Evolutionary conservation across 352 stramenopile species (phyloP), one percentile per base, ranked within the genome.

Genomic region (Phytophthora pinifolia): DNA sequence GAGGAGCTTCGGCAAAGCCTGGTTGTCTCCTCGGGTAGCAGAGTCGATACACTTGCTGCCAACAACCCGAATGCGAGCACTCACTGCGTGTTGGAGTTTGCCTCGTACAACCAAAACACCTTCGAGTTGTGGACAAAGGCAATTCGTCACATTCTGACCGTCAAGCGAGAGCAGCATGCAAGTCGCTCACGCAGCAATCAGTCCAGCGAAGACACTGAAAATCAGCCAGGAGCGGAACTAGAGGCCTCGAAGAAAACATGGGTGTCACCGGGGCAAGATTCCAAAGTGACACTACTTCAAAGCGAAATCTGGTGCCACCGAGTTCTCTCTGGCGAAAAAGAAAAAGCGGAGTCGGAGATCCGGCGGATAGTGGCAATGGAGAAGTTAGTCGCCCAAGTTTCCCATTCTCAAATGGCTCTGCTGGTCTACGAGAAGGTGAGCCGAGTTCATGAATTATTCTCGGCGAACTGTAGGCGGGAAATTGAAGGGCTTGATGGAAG

Each of bases 341-440:
- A 92, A 54, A 94, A 94, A 45, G 83, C 83, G 1, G 80, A 92
- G 52, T 92, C 82, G 9, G 84, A 94, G 59, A 72, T 92, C 18
- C 68, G 84, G 7, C 77, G 84, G 34, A 90, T 94, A 48, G 56
- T 92, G 14, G 84, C 84, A 2, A 94, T 94, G 84, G 82, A 94
- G 48, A 92, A 91, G 46, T 62, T 94, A 2, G 83, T 94, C 6
- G 63, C 67, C 8, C 82, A 94, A 65, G 82, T 94, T 27, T 89
- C 80, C 6, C 83, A 72, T 46, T 69, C 82, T 13, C 60, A 76
- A 9, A 94, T 94, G 84, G 84, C 84, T n/a, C 59, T 94, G 27
- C 62, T 94, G 3, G 84, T 94, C 35, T 94, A 94, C 50, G 84
- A 94, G 44, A 94, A 94, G 62, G 84, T 94, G 18, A 92, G 82